A percentile compares a stretch with the other conserved stretches of the same genome.
These are phyloP conservation scores for Colletotrichum brevisporum DNA, from an alignment of 2,329 filamentous ascomycete species.

Conservation along the genomic window DNA sequence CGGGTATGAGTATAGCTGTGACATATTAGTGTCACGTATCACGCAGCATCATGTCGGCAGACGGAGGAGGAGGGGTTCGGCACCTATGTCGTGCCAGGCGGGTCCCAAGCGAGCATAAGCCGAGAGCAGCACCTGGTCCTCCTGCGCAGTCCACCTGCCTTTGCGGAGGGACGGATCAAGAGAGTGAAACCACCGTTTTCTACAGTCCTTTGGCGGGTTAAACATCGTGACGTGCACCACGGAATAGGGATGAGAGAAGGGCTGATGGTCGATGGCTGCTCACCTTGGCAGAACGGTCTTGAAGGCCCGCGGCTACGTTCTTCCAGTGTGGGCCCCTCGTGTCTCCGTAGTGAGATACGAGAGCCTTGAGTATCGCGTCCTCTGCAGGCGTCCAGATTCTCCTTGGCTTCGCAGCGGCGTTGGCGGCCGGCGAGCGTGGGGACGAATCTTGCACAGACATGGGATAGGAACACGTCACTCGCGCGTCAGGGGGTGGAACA, in stretches of 20 bases:
- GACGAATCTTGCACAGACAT: not conserved
- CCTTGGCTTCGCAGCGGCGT: constrained; percentile 32
- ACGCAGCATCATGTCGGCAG: not conserved
- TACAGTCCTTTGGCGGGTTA: constrained; percentile 46
- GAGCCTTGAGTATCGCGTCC: constrained; percentile 46
- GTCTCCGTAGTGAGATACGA: constrained; percentile 48
- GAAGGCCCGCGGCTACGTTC: constrained; percentile 45
- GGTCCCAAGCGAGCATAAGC: constrained; percentile 44
- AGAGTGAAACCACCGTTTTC: constrained; percentile 50
- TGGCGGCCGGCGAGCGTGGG: not conserved
- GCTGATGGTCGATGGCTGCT: too few species aligned
- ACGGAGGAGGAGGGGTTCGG: constrained; percentile 30
- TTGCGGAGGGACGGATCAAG: constrained; percentile 48
- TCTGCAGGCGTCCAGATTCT: constrained; percentile 46
- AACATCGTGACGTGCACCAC: not conserved
- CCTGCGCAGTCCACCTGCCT: constrained; percentile 48
- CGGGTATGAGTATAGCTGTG: constrained; percentile 48
- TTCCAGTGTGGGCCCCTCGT: constrained; percentile 47
- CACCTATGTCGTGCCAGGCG: constrained; percentile 7
- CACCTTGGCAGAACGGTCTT: constrained; percentile 43
- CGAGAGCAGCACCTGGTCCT: constrained; percentile 47
- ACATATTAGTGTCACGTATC: not conserved
- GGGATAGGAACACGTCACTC: too few species aligned
- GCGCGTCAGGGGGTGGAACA: not conserved
- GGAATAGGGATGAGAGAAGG: too few species aligned